Conservation (phyloP, 805 yeast genomes). For the Lipomyces sp. region DNA sequence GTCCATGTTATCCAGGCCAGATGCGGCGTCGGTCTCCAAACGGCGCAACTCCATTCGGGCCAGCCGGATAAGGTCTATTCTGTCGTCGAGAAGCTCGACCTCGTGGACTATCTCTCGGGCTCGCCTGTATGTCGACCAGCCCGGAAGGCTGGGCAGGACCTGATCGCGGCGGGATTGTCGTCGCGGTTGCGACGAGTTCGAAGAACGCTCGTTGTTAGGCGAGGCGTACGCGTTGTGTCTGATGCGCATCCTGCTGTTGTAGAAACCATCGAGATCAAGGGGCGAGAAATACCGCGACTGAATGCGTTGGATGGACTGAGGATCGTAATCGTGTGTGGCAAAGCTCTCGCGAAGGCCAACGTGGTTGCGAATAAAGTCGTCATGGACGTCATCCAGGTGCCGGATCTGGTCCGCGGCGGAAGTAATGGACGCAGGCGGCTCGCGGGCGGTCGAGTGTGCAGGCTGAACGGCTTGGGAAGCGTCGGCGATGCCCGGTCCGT, state of each 20-base stretch:
- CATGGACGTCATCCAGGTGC: slow-evolving; percentile 16
- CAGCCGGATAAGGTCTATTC: slow-evolving; percentile 19
- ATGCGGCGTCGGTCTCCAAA: slow-evolving; percentile 13
- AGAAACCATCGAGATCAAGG: slow-evolving; percentile 24
- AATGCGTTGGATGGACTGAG: not conserved
- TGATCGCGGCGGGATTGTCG: too few species aligned
- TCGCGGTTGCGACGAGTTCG: too few species aligned
- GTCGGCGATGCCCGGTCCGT: not conserved
- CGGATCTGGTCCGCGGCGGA: slow-evolving; percentile 21
- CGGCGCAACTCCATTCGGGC: slow-evolving; percentile 16
- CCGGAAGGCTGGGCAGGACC: not conserved
- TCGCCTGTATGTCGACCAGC: not conserved
- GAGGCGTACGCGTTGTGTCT: slow-evolving; percentile 15
- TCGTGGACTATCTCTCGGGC: slow-evolving; percentile 5
- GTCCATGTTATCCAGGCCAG: slow-evolving; percentile 7
- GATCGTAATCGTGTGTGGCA: not conserved
- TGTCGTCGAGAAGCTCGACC: slow-evolving; percentile 16
- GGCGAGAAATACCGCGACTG: slow-evolving; percentile 16
- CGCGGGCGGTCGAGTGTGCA: not conserved
- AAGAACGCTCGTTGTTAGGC: not conserved
- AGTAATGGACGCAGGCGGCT: slow-evolving; percentile 2
- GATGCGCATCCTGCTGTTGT: slow-evolving; percentile 14
- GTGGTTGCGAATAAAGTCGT: slow-evolving; percentile 2
- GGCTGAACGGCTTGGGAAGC: not conserved
- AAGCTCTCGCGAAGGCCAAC: not conserved